phyloP scores from a whole-genome alignment of 2,329 filamentous ascomycete genomes.

The Penicillium sp. region DNA sequence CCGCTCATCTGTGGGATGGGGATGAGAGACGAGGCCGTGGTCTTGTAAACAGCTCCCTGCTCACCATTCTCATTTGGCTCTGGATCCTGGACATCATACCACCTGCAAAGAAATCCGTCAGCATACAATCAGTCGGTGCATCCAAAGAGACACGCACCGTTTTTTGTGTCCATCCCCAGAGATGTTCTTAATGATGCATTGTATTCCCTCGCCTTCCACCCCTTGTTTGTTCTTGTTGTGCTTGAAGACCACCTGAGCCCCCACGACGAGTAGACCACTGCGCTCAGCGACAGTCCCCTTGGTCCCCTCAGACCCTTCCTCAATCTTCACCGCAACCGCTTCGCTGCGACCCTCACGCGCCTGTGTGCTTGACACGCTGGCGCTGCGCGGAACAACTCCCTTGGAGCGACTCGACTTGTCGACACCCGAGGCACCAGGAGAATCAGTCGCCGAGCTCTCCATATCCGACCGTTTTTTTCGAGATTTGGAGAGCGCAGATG shows the following conservation, averaged over 20 bases:
- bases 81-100: constrained; percentile 77
- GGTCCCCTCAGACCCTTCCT: constrained; percentile 44
- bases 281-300: constrained; percentile 48
- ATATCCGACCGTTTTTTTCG: constrained; percentile 49
- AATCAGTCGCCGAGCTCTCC: constrained; percentile 46
- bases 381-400: constrained; percentile 39
- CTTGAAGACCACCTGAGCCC: constrained; percentile 52
- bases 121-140: constrained; percentile 4
- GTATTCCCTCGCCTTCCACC: constrained; percentile 60
- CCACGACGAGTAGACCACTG: constrained; percentile 45
- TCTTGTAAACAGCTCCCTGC: constrained; percentile 62
- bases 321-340: constrained; percentile 39
- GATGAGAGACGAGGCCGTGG: constrained; percentile 73
- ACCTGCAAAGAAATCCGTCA: constrained; percentile 15
- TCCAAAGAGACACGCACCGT: constrained; percentile 43
- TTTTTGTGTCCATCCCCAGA: constrained; percentile 71
- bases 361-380: constrained; percentile 44
- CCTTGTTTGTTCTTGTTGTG: constrained; percentile 52
- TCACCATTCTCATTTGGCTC: constrained; percentile 70
- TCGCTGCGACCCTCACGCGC: constrained; percentile 41
- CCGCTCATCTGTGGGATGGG: constrained; percentile 66
- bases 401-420: constrained; percentile 49
- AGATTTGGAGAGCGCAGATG: constrained; percentile 42
- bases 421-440: constrained; percentile 44
- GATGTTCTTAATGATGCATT: constrained; percentile 74